These are phyloP conservation scores for Chlamydomonas applanata DNA, from an alignment of 139 green algal genomes.

Conservation along the genomic window DNA sequence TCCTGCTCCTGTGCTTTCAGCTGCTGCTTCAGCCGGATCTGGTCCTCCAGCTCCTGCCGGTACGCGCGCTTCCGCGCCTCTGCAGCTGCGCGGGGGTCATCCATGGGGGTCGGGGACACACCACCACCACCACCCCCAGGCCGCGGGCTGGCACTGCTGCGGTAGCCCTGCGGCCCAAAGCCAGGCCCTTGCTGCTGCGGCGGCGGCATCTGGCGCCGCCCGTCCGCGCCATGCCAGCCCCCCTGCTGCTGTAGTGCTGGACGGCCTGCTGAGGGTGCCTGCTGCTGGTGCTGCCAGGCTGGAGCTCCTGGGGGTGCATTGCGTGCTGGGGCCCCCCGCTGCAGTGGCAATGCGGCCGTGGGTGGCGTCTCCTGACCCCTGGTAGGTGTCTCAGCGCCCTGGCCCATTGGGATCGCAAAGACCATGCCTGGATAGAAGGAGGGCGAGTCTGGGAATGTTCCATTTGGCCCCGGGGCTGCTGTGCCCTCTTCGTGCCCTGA, in stretches of 20 bases:
- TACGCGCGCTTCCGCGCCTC: slow-evolving; percentile 30
- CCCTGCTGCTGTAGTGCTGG: not conserved
- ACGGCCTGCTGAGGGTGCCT: too few species aligned
- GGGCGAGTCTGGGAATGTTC: slow-evolving; percentile 41
- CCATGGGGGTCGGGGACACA: not conserved
- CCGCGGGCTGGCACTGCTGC: too few species aligned
- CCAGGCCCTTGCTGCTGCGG: not conserved
- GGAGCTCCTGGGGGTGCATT: not conserved
- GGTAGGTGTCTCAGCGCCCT: not conserved
- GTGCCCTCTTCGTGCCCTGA: not conserved
- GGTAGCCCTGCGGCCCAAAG: too few species aligned
- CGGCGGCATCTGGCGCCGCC: not conserved
- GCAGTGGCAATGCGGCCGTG: not conserved
- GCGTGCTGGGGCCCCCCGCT: not conserved
- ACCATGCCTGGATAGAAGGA: slow-evolving; percentile 36
- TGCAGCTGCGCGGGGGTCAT: not conserved
- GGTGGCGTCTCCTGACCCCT: not conserved
- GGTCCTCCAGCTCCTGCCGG: slow-evolving; percentile 34
- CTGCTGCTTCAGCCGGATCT: slow-evolving; percentile 22
- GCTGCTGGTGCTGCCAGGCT: not conserved
- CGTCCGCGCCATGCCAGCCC: not conserved
- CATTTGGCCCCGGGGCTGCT: slow-evolving; percentile 1
- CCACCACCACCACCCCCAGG: too few species aligned
- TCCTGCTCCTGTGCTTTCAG: too few species aligned
- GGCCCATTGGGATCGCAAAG: slow-evolving; percentile 19